Evolutionary conservation across 352 stramenopile species (phyloP).

Genomic region (Phytopythium kandeliae): DNA sequence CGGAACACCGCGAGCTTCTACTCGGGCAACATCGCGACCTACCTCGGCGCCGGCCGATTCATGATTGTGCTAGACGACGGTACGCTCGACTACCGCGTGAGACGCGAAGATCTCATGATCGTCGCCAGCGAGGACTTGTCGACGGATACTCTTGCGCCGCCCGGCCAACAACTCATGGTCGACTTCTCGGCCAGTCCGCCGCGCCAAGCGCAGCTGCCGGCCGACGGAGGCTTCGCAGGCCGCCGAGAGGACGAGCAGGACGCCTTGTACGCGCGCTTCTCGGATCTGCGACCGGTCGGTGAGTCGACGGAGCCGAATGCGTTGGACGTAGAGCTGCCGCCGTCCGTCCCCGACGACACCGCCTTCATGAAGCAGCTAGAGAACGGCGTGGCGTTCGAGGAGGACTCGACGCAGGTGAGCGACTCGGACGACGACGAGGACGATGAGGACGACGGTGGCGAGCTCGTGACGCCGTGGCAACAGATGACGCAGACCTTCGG

Average conservation of each 20-base stretch:
- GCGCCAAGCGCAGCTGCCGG: slow-evolving; percentile 22
- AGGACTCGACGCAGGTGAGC: slow-evolving; percentile 81
- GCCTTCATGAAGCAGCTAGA: slow-evolving; percentile 67
- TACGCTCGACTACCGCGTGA: slow-evolving; percentile 61
- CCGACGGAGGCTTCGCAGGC: not conserved
- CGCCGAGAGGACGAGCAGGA: slow-evolving; percentile 1
- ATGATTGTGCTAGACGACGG: slow-evolving; percentile 81
- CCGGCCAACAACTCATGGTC: slow-evolving; percentile 31
- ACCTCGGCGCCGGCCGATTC: slow-evolving; percentile 57
- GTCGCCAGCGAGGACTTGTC: too few relatives aligned
- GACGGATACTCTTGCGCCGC: slow-evolving; percentile 4
- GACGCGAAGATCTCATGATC: slow-evolving; percentile 56
- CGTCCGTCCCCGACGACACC: slow-evolving; percentile 33
- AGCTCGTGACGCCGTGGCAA: slow-evolving; percentile 78
- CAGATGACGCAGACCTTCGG: slow-evolving; percentile 83
- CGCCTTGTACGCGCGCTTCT: not conserved
- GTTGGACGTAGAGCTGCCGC: too few relatives aligned
- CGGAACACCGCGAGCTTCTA: slow-evolving; percentile 73
- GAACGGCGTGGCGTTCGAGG: slow-evolving; percentile 63
- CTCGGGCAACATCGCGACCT: slow-evolving; percentile 73
- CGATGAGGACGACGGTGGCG: slow-evolving; percentile 68
- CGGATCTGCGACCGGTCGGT: not conserved
- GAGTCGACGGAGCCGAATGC: too few relatives aligned
- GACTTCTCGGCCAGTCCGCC: slow-evolving; percentile 42
- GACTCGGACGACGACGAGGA: slow-evolving; percentile 74